Base-by-base conservation (phyloP, 177 flowering plant genomes). In the Vitis hybrid region DNA sequence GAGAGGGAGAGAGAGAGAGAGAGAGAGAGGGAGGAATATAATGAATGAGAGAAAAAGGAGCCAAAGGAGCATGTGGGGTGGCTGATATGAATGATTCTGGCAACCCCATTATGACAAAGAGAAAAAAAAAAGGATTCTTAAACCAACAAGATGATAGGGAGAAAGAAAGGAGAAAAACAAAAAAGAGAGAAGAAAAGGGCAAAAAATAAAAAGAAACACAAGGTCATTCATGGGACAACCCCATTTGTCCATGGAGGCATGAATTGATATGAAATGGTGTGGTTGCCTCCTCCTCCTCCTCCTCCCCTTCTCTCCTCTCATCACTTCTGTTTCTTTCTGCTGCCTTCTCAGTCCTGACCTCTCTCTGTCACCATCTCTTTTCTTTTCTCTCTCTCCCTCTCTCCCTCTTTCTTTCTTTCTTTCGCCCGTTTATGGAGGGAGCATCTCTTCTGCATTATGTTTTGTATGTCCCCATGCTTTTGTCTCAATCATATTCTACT, bases 221-320 rank as follows among this genome's bases (percentile, higher is more conserved):
- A 59, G 61, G 74, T 58, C 69, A 62, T 65, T 72, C 65, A 51
- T 58, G 65, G 63, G 64, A 64, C 64, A 71, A 50, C 73, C 73
- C 73, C 65, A 61, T 70, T 65, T 65, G 74, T 49, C 69, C 69
- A 65, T 19, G 38, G 24, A 65, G 61, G 56, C 67, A 71, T 57
- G 53, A 58, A 15, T 6, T 58, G 61, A 38, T 38, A 38, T 7
- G 47, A 38, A 38, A 38, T 38, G 9, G 47, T 38, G 47, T 38
- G 7, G 47, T 38, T 38, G 47, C 47, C 61, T 58, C 61, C 18
- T 22, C 15, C 28, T 17, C 33, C 24, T 15, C 11, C 19, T 56
- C 54, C 38, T 59, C 50, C 64, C 65, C 49, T 58, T 22, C 24
- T 20, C 8, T 17, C 61, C 17, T 20, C 24, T 7, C 61, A 10